Conservation (phyloP, 345 rosid genomes). For the Populus tremula region DNA sequence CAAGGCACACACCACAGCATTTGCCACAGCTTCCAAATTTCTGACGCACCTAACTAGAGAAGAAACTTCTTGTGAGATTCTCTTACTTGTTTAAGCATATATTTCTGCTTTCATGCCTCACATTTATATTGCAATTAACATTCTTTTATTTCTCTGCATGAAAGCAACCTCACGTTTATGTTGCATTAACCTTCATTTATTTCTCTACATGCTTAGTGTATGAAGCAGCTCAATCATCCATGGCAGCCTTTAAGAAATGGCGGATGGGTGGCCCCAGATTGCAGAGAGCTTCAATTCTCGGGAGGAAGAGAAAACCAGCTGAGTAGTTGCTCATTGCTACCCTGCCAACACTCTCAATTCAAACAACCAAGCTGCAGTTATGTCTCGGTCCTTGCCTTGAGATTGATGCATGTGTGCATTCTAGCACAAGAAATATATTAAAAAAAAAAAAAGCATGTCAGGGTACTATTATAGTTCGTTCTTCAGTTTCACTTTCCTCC, state of each 20-base stretch:
- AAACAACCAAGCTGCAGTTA: background rate
- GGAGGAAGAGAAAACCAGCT: constrained; percentile 64
- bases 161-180: background rate
- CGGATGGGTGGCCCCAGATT: constrained; percentile 81
- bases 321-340: constrained; percentile 27
- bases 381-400: background rate
- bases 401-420: background rate
- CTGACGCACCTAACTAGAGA: constrained; percentile 58
- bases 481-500: background rate
- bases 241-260: constrained; percentile 76
- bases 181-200: background rate
- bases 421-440: background rate
- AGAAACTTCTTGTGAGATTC: constrained; percentile 58
- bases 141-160: background rate
- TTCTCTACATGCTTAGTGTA: constrained; percentile 44
- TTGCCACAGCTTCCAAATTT: constrained; percentile 55
- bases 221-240: constrained; percentile 75
- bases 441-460: background rate
- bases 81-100: constrained; percentile 10
- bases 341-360: background rate
- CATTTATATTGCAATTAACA: background rate
- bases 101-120: background rate
- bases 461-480: background rate
- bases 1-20: constrained; percentile 72
- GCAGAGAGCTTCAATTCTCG: constrained; percentile 80